Percentiles rank a stretch among this genome's conserved stretches.
phyloP scores from a whole-genome alignment of 2,329 filamentous ascomycete species.

The Incumbomyces delicatus region DNA sequence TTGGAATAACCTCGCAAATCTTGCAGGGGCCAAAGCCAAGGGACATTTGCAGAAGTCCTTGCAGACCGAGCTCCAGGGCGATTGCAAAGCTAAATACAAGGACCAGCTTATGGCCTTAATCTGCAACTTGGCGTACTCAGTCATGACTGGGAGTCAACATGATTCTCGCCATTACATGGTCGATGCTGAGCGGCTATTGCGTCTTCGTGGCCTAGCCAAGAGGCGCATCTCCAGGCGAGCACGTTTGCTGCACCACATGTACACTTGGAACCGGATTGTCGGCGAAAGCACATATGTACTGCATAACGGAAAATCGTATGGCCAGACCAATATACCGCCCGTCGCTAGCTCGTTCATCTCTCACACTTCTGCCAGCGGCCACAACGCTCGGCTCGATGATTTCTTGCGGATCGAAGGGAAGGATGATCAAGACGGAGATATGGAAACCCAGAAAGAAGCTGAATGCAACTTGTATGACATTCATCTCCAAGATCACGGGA shows the following conservation, averaged over 20 bases:
- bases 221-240: conserved; percentile 28
- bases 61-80: conserved; percentile 22
- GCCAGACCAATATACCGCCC: conserved; percentile 9
- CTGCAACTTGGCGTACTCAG: conserved; percentile 26
- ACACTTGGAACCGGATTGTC: conserved; percentile 29
- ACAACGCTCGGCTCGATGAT: conserved; percentile 28
- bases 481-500: conserved; percentile 30
- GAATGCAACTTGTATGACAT: conserved; percentile 29
- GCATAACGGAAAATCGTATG: conserved; percentile 20
- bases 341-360: conserved; percentile 2
- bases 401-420: conserved; percentile 30
- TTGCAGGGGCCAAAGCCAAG: conserved; percentile 24
- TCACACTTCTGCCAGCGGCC: conserved; percentile 20
- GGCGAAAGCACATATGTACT: conserved; percentile 28
- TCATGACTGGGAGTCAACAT: conserved; percentile 22
- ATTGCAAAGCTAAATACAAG: conserved; percentile 30
- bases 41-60: conserved; percentile 26
- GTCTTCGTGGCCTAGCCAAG: conserved; percentile 28
- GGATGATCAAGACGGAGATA: conserved; percentile 30
- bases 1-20: conserved; percentile 22
- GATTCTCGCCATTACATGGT: conserved; percentile 29
- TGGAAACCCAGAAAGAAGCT: conserved; percentile 28
- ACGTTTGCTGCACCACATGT: conserved; percentile 32
- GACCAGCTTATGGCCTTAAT: conserved; percentile 30
- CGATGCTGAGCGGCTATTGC: conserved; percentile 30